Conservation (phyloP, 768 basidiomycete genomes). For the Boletus reticuloceps region DNA sequence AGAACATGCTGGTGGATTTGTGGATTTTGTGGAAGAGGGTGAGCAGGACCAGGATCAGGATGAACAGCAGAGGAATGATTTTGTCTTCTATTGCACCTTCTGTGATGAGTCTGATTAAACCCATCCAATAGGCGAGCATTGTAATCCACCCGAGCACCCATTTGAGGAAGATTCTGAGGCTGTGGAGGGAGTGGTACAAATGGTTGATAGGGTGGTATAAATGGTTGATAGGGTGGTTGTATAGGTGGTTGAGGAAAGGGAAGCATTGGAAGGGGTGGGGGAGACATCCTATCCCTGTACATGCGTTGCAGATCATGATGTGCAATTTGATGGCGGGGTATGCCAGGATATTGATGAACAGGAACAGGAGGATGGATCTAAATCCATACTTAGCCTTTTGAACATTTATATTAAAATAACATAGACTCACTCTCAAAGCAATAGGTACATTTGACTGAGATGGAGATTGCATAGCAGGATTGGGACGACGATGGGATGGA, state of each 20-base stretch:
- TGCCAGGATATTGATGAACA: conserved; percentile 1
- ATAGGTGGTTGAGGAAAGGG: not conserved
- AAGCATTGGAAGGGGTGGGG: no score
- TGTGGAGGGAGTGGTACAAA: not conserved
- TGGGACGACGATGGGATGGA: not conserved
- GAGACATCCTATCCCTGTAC: not conserved
- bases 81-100: no score
- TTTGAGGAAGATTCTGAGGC: not conserved
- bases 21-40: no score
- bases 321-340: not conserved
- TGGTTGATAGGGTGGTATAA: not conserved
- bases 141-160: not conserved
- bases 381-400: not conserved
- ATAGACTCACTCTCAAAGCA: not conserved
- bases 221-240: not conserved
- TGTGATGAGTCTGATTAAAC: no score
- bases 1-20: no score
- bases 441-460: not conserved
- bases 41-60: no score
- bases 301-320: not conserved
- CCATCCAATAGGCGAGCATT: no score
- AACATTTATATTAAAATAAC: not conserved
- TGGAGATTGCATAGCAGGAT: not conserved
- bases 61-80: no score
- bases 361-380: conserved; percentile 1